Percentiles rank a stretch among this genome's conserved stretches.
Conservation (phyloP, 2,329 filamentous ascomycete genomes). For the Clathrospora elynae region DNA sequence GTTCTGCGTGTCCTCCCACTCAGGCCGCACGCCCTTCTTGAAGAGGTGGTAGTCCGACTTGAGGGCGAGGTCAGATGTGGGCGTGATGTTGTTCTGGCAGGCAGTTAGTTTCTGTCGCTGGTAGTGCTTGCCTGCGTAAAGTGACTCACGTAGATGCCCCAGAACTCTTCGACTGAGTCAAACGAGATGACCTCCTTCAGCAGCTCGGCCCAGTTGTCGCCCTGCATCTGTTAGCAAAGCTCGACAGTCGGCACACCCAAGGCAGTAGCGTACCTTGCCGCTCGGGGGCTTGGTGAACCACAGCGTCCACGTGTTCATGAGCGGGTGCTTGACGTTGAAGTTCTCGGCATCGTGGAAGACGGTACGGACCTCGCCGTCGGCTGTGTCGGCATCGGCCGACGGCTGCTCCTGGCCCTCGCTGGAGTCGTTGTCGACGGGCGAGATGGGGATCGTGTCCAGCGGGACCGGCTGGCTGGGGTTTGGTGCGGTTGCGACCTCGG, state of each 20-base stretch:
- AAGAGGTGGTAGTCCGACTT: slow-evolving; percentile 99
- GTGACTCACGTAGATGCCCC: slow-evolving; percentile 91
- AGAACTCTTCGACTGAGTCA: slow-evolving; percentile 98
- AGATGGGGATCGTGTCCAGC: slow-evolving; percentile 62
- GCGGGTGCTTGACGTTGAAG: slow-evolving; percentile 99
- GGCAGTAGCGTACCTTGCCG: slow-evolving; percentile 72
- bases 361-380: slow-evolving; percentile 71
- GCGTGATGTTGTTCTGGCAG: slow-evolving; percentile 92
- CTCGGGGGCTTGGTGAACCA: slow-evolving; percentile 99
- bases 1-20: slow-evolving; percentile 98
- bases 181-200: slow-evolving; percentile 99
- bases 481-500: slow-evolving; percentile 44
- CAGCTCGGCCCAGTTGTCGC: slow-evolving; percentile 98
- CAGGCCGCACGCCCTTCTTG: slow-evolving; percentile 94
- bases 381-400: slow-evolving; percentile 48
- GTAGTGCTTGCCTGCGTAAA: neutral
- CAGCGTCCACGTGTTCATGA: slow-evolving; percentile 96
- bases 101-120: slow-evolving; percentile 20
- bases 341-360: slow-evolving; percentile 99
- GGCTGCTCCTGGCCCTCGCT: slow-evolving; percentile 48
- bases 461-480: slow-evolving; percentile 57
- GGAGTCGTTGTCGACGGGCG: slow-evolving; percentile 55
- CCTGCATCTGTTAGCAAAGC: slow-evolving; percentile 57
- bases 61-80: slow-evolving; percentile 90
- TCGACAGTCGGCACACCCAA: neutral